phyloP scores from a whole-genome alignment of 2,329 filamentous ascomycete genomes.

The Arthrobotrys sinensis region DNA sequence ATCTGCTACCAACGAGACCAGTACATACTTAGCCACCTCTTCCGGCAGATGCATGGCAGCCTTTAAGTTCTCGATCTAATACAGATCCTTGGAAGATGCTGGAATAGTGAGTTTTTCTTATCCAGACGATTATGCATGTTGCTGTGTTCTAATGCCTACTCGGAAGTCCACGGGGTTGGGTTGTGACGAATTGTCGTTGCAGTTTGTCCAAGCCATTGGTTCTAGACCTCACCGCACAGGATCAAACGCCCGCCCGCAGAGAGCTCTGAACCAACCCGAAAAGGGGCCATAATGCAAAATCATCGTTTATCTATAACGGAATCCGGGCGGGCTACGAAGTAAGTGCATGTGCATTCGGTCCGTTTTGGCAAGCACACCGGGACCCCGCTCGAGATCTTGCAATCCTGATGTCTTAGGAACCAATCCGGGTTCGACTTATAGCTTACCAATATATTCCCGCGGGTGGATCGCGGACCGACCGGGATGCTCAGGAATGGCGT shows the following conservation, averaged over 20 bases:
- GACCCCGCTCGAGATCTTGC: slow-evolving; percentile 9
- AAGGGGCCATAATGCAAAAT: not conserved
- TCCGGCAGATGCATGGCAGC: no score
- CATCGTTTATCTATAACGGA: not conserved
- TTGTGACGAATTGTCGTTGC: not conserved
- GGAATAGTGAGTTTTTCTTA: not conserved
- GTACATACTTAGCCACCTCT: no score
- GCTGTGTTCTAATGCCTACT: not conserved
- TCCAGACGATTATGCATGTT: not conserved
- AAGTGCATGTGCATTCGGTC: slow-evolving; percentile 8
- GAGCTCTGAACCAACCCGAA: not conserved
- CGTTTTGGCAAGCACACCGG: slow-evolving; percentile 4
- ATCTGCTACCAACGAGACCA: no score
- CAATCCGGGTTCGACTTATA: not conserved
- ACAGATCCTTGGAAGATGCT: not conserved
- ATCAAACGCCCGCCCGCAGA: not conserved
- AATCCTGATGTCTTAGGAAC: slow-evolving; percentile 1
- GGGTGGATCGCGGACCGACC: not conserved
- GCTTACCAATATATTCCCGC: not conserved
- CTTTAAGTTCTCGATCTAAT: not conserved
- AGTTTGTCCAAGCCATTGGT: not conserved
- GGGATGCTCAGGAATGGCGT: no score
- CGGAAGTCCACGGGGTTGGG: not conserved
- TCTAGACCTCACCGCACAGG: slow-evolving; percentile 3
- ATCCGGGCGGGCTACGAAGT: not conserved